Conservation (phyloP, 2,329 filamentous ascomycete genomes). For the Aspergillus ochraceoroseus region DNA sequence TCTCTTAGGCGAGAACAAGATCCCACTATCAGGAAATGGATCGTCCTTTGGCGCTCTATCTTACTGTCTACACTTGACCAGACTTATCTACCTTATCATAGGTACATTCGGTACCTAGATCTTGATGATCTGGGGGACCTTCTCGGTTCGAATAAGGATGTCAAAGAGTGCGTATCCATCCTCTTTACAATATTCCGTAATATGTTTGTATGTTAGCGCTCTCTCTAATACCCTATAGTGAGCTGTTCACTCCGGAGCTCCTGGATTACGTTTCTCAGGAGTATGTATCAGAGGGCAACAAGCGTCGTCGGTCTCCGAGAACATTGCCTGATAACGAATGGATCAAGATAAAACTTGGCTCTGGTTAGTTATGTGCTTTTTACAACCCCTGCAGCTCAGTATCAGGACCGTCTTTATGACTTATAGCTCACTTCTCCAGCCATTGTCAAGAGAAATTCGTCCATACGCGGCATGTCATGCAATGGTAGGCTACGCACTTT, state of each 20-base stretch:
- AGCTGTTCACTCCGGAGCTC: constrained; percentile 51
- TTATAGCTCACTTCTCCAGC: constrained; percentile 31
- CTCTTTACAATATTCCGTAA: too few relatives aligned
- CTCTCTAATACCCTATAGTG: constrained; percentile 27
- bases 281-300: constrained; percentile 20
- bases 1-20: constrained; percentile 43
- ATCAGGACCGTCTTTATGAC: too few relatives aligned
- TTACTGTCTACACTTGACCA: constrained; percentile 58
- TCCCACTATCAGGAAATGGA: constrained; percentile 53
- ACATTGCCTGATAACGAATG: constrained; percentile 29
- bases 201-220: not conserved
- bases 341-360: constrained; percentile 48
- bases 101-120: constrained; percentile 61
- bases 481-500: constrained; percentile 36
- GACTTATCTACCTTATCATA: constrained; percentile 64
- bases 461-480: constrained; percentile 57
- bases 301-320: constrained; percentile 23
- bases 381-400: not conserved
- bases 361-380: constrained; percentile 35
- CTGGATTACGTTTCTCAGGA: constrained; percentile 18
- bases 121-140: constrained; percentile 58
- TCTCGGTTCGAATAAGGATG: constrained; percentile 55
- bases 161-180: constrained; percentile 48
- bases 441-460: constrained; percentile 47
- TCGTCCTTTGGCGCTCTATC: constrained; percentile 63